Conservation (phyloP, 805 yeast genomes). For the Nakazawaea holstii region DNA sequence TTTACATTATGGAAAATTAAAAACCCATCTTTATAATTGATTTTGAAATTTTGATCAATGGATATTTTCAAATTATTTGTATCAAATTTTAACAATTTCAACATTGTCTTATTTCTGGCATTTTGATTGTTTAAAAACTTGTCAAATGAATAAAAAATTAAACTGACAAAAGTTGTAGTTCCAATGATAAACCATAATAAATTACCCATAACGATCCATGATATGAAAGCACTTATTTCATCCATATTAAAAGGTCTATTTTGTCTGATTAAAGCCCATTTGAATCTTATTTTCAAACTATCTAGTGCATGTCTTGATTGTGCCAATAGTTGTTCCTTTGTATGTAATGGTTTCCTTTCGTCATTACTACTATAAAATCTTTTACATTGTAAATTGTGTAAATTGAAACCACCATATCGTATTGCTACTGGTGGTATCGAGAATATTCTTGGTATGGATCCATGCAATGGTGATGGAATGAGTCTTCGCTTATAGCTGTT, state of each 20-base stretch:
- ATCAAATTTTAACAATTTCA: slow-evolving; percentile 26
- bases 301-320: slow-evolving; percentile 12
- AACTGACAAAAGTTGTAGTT: slow-evolving; percentile 51
- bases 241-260: slow-evolving; percentile 43
- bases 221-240: slow-evolving; percentile 48
- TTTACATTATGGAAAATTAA: slow-evolving; percentile 38
- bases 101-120: slow-evolving; percentile 21
- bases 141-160: slow-evolving; percentile 39
- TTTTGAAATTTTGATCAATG: slow-evolving; percentile 27
- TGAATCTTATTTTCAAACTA: slow-evolving; percentile 17
- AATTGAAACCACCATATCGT: too few species aligned
- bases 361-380: too few species aligned
- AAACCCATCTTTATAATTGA: slow-evolving; percentile 45
- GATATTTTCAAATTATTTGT: slow-evolving; percentile 21
- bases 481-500: too few species aligned
- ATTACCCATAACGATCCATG: slow-evolving; percentile 56
- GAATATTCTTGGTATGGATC: too few species aligned
- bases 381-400: too few species aligned
- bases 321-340: slow-evolving; percentile 23
- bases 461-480: too few species aligned
- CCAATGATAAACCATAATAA: slow-evolving; percentile 50
- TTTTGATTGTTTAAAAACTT: slow-evolving; percentile 22
- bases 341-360: neutral
- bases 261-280: slow-evolving; percentile 45
- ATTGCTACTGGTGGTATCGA: too few species aligned